Evolutionary conservation across 2,329 filamentous ascomycete genomes (phyloP), one percentile per base, ranked within the genome.

Genomic region (Juglanconis sp.): DNA sequence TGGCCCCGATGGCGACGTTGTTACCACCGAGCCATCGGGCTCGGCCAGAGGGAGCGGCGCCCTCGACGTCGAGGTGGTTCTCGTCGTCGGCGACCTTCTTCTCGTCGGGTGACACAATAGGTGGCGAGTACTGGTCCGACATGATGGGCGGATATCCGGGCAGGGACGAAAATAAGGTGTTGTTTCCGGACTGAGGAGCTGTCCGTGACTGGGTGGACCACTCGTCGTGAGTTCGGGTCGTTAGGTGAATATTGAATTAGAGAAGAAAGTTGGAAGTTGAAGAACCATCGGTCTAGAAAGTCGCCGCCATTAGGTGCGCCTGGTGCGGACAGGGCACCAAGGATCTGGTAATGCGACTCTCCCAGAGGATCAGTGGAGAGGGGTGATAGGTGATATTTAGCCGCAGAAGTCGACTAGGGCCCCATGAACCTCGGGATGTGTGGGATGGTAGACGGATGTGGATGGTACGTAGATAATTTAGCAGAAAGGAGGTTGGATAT

Each of bases 1-100:
- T 79, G 60, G 78, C 80, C 1, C 82, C 82, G 53, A 84, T 71
- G 46, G 66, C 68, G 49, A 81, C 77, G 32, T 68, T 66, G 9
- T 66, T 63, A 35, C 77, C 76, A 46, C 76, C 76, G 56, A 79
- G 77, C 62, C 62, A 64, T 4, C 57, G 59, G 8, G 62, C 59
- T 10, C 13, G 40, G 6, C 62, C 60, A 13, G 24, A 40, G 7
- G 59, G 50, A 5, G 49, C 42, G 7, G 59, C 56, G 30, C 31
- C 30, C 36, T 64, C 62, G 31, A 61, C 24, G 30, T 64, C 62
- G 40, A 58, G 4, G 4, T 57, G 31, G 32, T 38, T 47, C 5
- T 30, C 32, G n/a, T 52, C 48, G 48, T 38, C 54, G 51, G 49
- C 42, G 32, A n/a, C 30, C 36, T 40, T 54, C 50, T 64, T 64